Percentiles rank a stretch among this genome's conserved stretches.
phyloP scores from a whole-genome alignment of 2,329 filamentous ascomycete species.

The Ophiostoma perfectum region DNA sequence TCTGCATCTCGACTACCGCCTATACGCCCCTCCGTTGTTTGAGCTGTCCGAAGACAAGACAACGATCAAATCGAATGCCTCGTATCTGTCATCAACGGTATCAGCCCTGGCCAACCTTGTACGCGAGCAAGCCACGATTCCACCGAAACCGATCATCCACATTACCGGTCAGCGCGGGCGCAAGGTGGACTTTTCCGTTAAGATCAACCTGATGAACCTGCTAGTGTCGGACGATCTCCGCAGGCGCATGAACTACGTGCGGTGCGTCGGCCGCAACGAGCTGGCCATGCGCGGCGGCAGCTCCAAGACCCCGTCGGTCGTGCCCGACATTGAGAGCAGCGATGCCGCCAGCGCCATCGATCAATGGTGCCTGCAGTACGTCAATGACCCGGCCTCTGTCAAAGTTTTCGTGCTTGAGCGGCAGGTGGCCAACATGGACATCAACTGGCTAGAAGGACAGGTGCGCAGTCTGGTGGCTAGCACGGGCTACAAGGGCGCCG shows the following conservation, averaged over 20 bases:
- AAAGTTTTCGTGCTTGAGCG: slow-evolving; percentile 50
- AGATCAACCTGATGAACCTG: slow-evolving; percentile 50
- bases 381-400: slow-evolving; percentile 41
- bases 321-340: slow-evolving; percentile 43
- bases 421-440: slow-evolving; percentile 50
- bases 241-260: slow-evolving; percentile 49
- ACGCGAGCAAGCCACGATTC: slow-evolving; percentile 45
- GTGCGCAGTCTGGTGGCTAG: slow-evolving; percentile 47
- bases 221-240: slow-evolving; percentile 44
- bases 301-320: slow-evolving; percentile 35
- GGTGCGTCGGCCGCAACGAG: slow-evolving; percentile 46
- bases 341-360: slow-evolving; percentile 42
- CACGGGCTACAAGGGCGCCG: slow-evolving; percentile 46
- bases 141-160: slow-evolving; percentile 50
- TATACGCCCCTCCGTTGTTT: slow-evolving; percentile 49
- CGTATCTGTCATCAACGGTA: slow-evolving; percentile 45
- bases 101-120: slow-evolving; percentile 44
- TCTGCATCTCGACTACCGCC: slow-evolving; percentile 46
- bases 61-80: slow-evolving; percentile 43
- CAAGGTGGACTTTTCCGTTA: slow-evolving; percentile 48
- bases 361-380: slow-evolving; percentile 45
- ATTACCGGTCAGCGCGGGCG: slow-evolving; percentile 44
- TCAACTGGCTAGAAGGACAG: slow-evolving; percentile 50
- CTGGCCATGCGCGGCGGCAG: slow-evolving; percentile 45
- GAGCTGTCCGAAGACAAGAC: slow-evolving; percentile 46